Evolutionary conservation across 169 alveolate genomes (phyloP), one percentile per base, ranked within the genome.

Genomic region (Eimeria tenella): DNA sequence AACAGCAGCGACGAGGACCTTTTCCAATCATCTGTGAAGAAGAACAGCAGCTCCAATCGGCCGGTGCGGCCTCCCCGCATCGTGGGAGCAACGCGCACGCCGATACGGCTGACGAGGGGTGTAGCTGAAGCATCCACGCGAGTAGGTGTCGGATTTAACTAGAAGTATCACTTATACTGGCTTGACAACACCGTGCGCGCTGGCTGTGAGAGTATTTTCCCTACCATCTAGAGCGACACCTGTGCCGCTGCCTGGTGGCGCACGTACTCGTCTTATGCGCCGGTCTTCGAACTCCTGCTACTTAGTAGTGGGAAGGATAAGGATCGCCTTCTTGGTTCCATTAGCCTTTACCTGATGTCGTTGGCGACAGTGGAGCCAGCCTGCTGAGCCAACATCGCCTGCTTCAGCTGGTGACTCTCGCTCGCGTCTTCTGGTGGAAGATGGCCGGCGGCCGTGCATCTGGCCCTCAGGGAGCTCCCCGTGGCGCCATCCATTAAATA

Each of bases 51-150:
- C 19, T 42, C 70, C 53, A 60, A 60, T 60, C 63, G 91, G 91
- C 91, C 91, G 62, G 62, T 58, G 91, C 91, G 91, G 91, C 91
- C 91, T 58, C 91, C 91, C 91, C 91, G 68, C 91, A 62, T 77
- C 42, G 81, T 9, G 91, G 79, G 91, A 84, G 91, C 91, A 84
- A 58, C 81, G 91, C 50, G 79, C 79, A 56, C 91, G 58, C 81
- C 79, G 75, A 42, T 62, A 62, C 74, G 89, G 89, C 74, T 53
- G 74, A 81, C 86, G 86, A 63, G 86, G 86, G 86, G 86, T 75
- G 86, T 75, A 75, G 86, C 86, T 74, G 86, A 75, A 75, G 86
- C 86, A 75, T 75, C 86, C 17, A 49, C 65, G 65, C 49, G 63
- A 49, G 42, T 63, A n/a, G 21, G 10, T 63, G 21, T 31, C 63